Base-by-base conservation (phyloP, 1,284 basidiomycete species). In the Ceratobasidium sp. region DNA sequence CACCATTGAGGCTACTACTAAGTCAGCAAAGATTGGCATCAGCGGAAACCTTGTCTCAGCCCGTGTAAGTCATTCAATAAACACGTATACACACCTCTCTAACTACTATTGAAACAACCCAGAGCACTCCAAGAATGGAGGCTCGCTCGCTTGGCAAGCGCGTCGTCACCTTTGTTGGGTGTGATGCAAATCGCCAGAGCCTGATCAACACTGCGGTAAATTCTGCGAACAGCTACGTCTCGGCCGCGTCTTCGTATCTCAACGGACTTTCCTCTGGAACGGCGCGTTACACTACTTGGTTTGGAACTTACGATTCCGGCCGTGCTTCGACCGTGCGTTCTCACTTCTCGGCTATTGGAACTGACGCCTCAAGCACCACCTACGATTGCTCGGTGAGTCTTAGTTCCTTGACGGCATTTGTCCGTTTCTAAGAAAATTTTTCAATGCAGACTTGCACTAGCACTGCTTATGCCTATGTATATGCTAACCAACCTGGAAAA, bases 221-320 rank as follows among this genome's bases (percentile, higher is more conserved):
- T 7, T 76, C 74, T 42, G 74, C 74, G 12, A 67, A 66, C 52
- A 44, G 38, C 13, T 76, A 76, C 42, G 74, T 76, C n/a, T 76
- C 74, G 6, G 64, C 17, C 3, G 62, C 74, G 15, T 56, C 28
- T 42, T 42, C 62, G 20, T 76, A 76, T 62, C 52, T 76, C 7
- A 67, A 44, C 23, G 46, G 59, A 6, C n/a, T 78, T 64, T 54
- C 42, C 56, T 48, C 70, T 3, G 69, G 64, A 13, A 78, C 28
- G 15, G 1, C 77, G 20, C 71, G 77, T 17, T 79, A 77, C 42
- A 74, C 65, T 64, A 77, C 76, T 20, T 68, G 78, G 78, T 79
- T 79, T 28, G 78, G 78, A 52, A 73, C 70, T 26, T 79, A 65
- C 62, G 73, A 75, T 9, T 57, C 74, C 6, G 10, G n/a, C n/a